These are phyloP conservation scores for Salix viminalis DNA, from an alignment of 345 rosid genomes.

Conservation along the genomic window DNA sequence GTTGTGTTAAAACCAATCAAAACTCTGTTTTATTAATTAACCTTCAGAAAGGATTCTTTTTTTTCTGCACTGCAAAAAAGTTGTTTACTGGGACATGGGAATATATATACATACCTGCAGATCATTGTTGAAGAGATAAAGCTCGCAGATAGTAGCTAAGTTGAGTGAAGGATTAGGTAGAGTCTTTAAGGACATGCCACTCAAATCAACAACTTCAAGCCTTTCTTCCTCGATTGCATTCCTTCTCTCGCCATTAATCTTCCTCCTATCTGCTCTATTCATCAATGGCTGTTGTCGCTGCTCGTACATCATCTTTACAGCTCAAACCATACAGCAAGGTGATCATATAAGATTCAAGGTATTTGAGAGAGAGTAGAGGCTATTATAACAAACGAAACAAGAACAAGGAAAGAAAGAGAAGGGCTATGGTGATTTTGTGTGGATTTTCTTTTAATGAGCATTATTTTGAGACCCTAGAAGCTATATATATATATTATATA, in stretches of 20 bases:
- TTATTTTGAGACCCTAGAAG: not conserved
- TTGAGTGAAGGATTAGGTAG: slow-evolving; percentile 56
- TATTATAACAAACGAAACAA: not conserved
- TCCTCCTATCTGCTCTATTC: slow-evolving; percentile 9
- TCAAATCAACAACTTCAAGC: slow-evolving; percentile 57
- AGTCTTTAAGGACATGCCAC: slow-evolving; percentile 59
- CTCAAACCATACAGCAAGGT: not conserved
- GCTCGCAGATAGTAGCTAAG: slow-evolving; percentile 53
- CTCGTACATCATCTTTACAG: slow-evolving; percentile 32
- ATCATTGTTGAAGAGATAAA: slow-evolving; percentile 82
- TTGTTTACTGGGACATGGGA: not conserved
- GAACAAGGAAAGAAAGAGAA: not conserved
- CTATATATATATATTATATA: not conserved
- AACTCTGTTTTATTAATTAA: not conserved
- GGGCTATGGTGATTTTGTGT: too few species aligned
- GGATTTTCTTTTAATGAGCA: not conserved
- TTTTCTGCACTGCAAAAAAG: not conserved
- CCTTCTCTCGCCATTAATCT: not conserved
- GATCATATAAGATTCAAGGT: not conserved
- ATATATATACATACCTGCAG: slow-evolving; percentile 45
- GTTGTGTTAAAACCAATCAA: not conserved
- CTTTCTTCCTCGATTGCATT: slow-evolving; percentile 5
- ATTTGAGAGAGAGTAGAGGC: not conserved
- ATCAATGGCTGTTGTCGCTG: slow-evolving; percentile 24
- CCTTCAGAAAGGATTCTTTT: not conserved